Evolutionary conservation across 2,329 filamentous ascomycete species (phyloP).

Genomic region (Trichoderma sp.): DNA sequence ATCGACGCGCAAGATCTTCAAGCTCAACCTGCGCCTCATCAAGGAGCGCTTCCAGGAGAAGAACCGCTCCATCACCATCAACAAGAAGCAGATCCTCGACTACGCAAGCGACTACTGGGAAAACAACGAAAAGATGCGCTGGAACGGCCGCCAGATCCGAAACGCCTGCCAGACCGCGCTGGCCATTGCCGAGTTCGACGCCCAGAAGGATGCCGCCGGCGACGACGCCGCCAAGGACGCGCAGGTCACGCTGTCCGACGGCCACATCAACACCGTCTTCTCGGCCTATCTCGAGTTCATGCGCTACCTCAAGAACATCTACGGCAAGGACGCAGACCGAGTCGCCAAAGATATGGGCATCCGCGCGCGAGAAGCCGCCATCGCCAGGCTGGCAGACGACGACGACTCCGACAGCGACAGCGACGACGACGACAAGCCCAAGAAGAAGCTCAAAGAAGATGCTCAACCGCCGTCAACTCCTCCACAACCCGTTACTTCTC

Average conservation of each 20-base stretch:
- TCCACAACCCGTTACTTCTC: not conserved
- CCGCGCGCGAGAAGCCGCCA: not conserved
- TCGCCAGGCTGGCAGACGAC: not conserved
- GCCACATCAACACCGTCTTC: slow-evolving; percentile 29
- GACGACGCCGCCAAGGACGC: slow-evolving; percentile 10
- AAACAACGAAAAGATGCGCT: slow-evolving; percentile 14
- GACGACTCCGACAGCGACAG: not conserved
- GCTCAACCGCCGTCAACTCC: not conserved
- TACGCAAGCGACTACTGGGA: slow-evolving; percentile 1
- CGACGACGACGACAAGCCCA: not conserved
- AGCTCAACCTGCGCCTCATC: slow-evolving; percentile 28
- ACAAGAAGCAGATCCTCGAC: not conserved
- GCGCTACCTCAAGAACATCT: slow-evolving; percentile 28
- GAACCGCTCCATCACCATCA: not conserved
- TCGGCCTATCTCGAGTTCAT: slow-evolving; percentile 31
- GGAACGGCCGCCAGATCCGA: slow-evolving; percentile 29
- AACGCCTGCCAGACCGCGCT: slow-evolving; percentile 27
- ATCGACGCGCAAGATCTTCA: slow-evolving; percentile 23
- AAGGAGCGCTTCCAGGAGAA: slow-evolving; percentile 26
- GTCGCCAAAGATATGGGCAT: slow-evolving; percentile 9
- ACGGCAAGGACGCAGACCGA: not conserved
- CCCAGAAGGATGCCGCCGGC: slow-evolving; percentile 29
- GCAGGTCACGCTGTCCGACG: slow-evolving; percentile 25
- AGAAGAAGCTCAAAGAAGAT: not conserved
- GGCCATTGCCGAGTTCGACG: slow-evolving; percentile 40